Evolutionary conservation across 164 flowering plant species (phyloP).

Genomic region (Berberis vulgaris): DNA sequence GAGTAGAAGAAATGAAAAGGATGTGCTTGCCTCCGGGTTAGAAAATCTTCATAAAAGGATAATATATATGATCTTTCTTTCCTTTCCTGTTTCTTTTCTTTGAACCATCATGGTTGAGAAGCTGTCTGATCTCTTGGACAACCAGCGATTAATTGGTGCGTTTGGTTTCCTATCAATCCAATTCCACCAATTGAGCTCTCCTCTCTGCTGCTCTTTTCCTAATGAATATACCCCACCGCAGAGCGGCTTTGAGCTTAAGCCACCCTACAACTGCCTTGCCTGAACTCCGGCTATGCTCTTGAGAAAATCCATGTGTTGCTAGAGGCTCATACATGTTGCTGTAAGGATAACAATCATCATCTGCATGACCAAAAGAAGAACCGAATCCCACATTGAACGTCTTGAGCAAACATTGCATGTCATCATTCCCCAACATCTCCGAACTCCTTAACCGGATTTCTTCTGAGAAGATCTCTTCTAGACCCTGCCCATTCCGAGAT

Average conservation of each 20-base stretch:
- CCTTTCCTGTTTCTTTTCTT: no score
- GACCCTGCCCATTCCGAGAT: constrained; percentile 22
- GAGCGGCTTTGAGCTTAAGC: constrained; percentile 94
- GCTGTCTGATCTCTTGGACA: no score
- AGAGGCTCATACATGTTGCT: constrained; percentile 31
- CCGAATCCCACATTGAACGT: constrained; percentile 60
- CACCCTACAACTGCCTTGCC: constrained; percentile 98
- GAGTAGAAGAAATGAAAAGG: no score
- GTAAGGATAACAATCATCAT: constrained; percentile 35
- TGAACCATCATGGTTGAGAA: no score
- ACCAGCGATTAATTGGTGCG: no score
- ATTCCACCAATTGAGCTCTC: constrained; percentile 83
- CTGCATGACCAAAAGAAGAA: constrained; percentile 17
- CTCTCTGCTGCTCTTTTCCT: constrained; percentile 90
- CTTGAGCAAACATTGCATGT: constrained; percentile 91
- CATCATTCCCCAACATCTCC: constrained; percentile 93
- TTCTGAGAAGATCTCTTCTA: constrained; percentile 63
- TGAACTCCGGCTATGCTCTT: constrained; percentile 52
- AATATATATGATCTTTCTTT: no score
- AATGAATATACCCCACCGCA: constrained; percentile 95
- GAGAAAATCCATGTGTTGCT: constrained; percentile 32
- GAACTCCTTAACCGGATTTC: constrained; percentile 89
- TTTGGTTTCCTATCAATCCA: constrained; percentile 24
- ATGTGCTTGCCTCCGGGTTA: no score
- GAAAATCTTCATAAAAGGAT: no score